These are phyloP conservation scores for Mycena rosella DNA, from an alignment of 768 basidiomycete species.

Conservation along the genomic window DNA sequence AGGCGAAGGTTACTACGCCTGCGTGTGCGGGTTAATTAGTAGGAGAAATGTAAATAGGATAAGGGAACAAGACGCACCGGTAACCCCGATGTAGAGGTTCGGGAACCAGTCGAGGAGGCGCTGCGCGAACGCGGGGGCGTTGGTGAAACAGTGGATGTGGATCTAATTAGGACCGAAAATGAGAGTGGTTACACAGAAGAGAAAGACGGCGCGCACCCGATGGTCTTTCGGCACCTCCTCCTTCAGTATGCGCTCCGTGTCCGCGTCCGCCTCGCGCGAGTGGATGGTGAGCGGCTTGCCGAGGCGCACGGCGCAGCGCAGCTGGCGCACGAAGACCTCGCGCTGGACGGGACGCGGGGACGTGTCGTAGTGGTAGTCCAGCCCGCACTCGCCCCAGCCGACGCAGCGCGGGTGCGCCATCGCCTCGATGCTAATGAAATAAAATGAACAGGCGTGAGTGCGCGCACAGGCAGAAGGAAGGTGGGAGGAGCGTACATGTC, in stretches of 20 bases:
- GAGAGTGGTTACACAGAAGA: no score
- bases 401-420: constrained; percentile 87
- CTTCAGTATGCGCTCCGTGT: constrained; percentile 84
- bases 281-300: constrained; percentile 88
- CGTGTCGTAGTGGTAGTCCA: constrained; percentile 88
- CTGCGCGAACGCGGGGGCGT: constrained; percentile 80
- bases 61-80: constrained; percentile 65
- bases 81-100: constrained; percentile 87
- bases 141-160: constrained; percentile 92
- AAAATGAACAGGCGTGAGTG: not conserved
- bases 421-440: constrained; percentile 73
- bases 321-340: constrained; percentile 74
- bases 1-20: constrained; percentile 87
- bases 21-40: constrained; percentile 8
- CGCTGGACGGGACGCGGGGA: constrained; percentile 80
- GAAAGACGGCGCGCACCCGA: constrained; percentile 68
- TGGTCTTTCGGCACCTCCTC: constrained; percentile 80
- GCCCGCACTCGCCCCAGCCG: constrained; percentile 90
- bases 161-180: constrained; percentile 55
- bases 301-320: constrained; percentile 73
- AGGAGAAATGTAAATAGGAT: not conserved
- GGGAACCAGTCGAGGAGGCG: constrained; percentile 82
- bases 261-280: constrained; percentile 87
- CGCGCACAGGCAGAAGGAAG: not conserved
- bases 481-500: constrained; percentile 71